A percentile compares a stretch with the other conserved stretches of the same genome.
phyloP scores from a whole-genome alignment of 768 basidiomycete genomes.

The Mycena rosella region DNA sequence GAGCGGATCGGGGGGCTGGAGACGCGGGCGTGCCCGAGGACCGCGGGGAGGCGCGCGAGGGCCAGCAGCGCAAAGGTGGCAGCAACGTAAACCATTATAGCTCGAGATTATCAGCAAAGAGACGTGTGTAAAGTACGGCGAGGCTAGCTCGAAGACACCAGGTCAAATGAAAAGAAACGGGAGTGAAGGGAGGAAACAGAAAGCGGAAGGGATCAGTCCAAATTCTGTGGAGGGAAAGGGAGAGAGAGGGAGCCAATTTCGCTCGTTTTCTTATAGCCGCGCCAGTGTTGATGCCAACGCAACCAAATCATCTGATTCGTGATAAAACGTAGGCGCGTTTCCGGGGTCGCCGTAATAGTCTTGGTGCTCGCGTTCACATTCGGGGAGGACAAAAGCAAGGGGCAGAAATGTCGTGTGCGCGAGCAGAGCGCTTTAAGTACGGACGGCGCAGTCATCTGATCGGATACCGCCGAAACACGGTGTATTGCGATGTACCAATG shows the following conservation, averaged over 20 bases:
- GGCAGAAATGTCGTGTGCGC: background rate
- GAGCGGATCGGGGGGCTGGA: conserved; percentile 29
- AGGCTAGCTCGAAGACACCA: conserved; percentile 35
- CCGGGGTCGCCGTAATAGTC: background rate
- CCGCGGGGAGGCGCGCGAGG: conserved; percentile 28
- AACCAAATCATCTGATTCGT: background rate
- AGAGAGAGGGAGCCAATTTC: background rate
- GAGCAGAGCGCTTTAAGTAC: background rate
- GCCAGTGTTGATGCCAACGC: background rate
- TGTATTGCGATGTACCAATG: background rate
- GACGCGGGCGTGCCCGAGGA: conserved; percentile 25
- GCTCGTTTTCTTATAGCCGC: too few relatives aligned
- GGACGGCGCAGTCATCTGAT: background rate
- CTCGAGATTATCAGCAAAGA: background rate
- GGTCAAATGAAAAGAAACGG: conserved; percentile 15
- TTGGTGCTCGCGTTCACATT: background rate
- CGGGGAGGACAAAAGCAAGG: background rate
- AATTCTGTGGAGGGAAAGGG: too few relatives aligned
- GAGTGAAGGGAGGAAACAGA: background rate
- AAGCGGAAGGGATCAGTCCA: conserved; percentile 7
- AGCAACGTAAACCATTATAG: conserved; percentile 26
- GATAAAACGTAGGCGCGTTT: background rate
- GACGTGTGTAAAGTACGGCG: conserved; percentile 17
- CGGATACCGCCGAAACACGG: background rate
- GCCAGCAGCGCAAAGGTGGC: conserved; percentile 20